Evolutionary conservation across 2,329 filamentous ascomycete species (phyloP), one percentile per base, ranked within the genome.

Genomic region (Intubia oerlemansii): DNA sequence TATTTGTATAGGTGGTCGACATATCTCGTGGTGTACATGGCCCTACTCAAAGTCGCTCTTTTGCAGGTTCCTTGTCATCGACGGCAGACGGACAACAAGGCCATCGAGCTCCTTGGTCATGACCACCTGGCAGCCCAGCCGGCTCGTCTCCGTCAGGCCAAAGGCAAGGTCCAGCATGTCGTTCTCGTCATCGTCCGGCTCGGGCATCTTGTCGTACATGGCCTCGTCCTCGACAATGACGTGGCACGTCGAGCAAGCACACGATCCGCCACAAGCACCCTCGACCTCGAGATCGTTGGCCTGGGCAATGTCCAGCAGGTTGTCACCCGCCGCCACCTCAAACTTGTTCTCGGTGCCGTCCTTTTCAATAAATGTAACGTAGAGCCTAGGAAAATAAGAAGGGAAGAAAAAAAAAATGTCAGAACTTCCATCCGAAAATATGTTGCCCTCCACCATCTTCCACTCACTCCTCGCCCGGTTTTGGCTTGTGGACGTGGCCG

Each of bases 241-340:
- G 53, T 92, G 82, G 55, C 82, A 92, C 5, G 82, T 92, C 32
- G 78, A 88, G 55, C 82, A 92, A 31, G 82, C 82, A 52, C 82
- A 92, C 19, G 79, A 88, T 14, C 82, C 88, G 40, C 88, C 88
- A 45, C 88, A 98, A 10, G 88, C 88, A 36, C 88, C 84, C 59
- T 98, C 88, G 85, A 98, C 95, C 50, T 98, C 88, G 24, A 98
- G 58, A 45, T 95, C 85, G 50, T 95, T 68, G 25, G 77, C 80
- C 49, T 93, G 85, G 14, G 85, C 88, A 44, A 98, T 85, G 44
- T 95, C 85, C 31, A 98, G 62, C 30, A 98, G 59, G 50, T 98
- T 98, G 51, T 92, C 82, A 28, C 88, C 88, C 41, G 77, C 70
- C 10, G 68, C 59, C 7, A 93, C 85, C 34, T 75, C 70, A 42